A percentile compares a stretch with the other conserved stretches of the same genome.
These are phyloP conservation scores for Spizellomyces punctatus DNA, from an alignment of 192 early-diverging fungal species.

Conservation along the genomic window DNA sequence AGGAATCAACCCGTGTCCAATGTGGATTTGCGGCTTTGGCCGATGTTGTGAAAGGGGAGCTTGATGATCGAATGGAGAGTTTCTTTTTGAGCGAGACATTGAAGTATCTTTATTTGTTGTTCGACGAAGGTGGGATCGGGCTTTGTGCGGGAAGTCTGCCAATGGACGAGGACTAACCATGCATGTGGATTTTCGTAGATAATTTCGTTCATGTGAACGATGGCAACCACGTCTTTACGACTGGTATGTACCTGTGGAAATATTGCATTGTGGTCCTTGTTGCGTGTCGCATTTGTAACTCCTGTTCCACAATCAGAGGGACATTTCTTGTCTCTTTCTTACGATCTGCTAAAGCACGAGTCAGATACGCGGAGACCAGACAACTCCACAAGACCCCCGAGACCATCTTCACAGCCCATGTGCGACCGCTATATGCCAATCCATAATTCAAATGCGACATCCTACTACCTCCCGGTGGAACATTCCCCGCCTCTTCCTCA, in stretches of 20 bases:
- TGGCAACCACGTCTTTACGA: constrained; percentile 86
- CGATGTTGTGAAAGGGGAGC: constrained; percentile 60
- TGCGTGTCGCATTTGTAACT: too few species aligned
- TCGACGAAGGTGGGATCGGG: constrained; percentile 68
- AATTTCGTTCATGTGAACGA: constrained; percentile 72
- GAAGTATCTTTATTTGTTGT: constrained; percentile 96
- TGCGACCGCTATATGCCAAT: too few species aligned
- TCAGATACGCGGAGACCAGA: background rate
- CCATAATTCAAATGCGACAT: too few species aligned
- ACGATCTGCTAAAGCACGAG: constrained; percentile 1
- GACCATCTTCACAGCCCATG: too few species aligned
- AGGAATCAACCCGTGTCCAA: constrained; percentile 61
- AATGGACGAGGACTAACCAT: too few species aligned
- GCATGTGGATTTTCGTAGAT: constrained; percentile 37
- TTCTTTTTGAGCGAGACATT: constrained; percentile 93
- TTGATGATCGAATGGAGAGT: constrained; percentile 92
- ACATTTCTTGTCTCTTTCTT: constrained; percentile 53
- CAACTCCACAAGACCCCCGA: too few species aligned
- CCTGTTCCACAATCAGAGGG: constrained; percentile 43
- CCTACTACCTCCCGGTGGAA: too few species aligned
- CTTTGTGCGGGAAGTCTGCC: background rate
- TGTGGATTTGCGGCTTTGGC: constrained; percentile 83
- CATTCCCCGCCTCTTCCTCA: too few species aligned
- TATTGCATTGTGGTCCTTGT: too few species aligned
- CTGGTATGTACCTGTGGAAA: constrained; percentile 46